These are phyloP conservation scores for Botrytis fabae DNA, from an alignment of 2,329 filamentous ascomycete genomes.

Conservation along the genomic window DNA sequence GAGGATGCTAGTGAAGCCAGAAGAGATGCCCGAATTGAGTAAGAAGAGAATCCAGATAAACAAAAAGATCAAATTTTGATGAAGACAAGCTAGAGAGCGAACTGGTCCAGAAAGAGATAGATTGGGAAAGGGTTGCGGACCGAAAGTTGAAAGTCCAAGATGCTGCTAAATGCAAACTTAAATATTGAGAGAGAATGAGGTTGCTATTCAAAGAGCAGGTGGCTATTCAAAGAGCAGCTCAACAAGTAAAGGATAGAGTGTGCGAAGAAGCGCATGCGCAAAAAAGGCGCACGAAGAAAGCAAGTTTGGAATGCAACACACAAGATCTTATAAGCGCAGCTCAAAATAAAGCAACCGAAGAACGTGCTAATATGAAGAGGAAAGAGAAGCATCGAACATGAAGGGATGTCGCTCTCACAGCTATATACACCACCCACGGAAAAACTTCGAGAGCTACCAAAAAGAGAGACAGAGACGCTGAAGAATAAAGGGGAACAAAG, in stretches of 20 bases:
- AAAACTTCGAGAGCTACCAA: neutral
- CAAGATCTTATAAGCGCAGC: neutral
- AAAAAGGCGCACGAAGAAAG: neutral
- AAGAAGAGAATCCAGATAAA: neutral
- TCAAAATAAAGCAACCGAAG: neutral
- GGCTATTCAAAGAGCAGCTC: neutral
- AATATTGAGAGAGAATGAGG: neutral
- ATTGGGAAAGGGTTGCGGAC: neutral
- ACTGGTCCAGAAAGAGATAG: neutral
- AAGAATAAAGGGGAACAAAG: neutral
- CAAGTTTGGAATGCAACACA: neutral
- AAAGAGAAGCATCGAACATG: neutral
- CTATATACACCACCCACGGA: neutral
- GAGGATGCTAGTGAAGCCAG: neutral
- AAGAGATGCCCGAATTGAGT: neutral
- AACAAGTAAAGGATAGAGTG: neutral
- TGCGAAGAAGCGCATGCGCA: neutral
- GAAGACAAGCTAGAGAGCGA: neutral
- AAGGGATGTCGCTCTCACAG: neutral
- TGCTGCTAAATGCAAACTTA: neutral
- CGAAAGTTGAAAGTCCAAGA: neutral
- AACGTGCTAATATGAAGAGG: neutral
- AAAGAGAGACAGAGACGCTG: neutral
- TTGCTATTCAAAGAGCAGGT: neutral
- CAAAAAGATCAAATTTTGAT: accelerated